Evolutionary conservation across 129 eudicot genomes (phyloP).

Genomic region (Escallonia rubra): DNA sequence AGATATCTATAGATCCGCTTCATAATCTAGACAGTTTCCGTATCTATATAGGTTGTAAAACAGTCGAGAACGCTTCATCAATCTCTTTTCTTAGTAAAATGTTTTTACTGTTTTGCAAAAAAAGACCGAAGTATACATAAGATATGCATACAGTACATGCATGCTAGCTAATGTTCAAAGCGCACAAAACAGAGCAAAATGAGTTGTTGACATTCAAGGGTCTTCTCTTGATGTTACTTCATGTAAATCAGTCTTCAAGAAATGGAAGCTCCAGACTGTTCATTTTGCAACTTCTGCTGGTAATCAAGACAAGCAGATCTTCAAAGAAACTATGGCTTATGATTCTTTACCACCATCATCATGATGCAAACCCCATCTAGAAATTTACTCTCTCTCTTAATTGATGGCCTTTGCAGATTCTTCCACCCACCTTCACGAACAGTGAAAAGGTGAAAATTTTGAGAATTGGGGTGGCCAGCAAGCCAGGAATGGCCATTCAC

Average conservation of each 20-base stretch:
- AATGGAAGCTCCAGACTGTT: conserved; percentile 2
- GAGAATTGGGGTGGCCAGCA: no score
- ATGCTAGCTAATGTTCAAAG: background rate
- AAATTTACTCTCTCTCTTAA: background rate
- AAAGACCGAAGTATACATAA: no score
- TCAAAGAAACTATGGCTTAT: conserved; percentile 3
- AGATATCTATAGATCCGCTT: no score
- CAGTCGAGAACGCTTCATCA: no score
- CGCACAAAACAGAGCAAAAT: no score
- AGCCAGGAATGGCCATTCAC: no score
- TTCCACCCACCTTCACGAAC: conserved; percentile 18
- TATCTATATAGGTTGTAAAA: no score
- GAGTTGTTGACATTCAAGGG: conserved; percentile 7
- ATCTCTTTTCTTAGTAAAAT: no score
- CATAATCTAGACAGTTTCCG: no score
- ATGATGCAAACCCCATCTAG: background rate
- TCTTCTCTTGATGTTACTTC: conserved; percentile 6
- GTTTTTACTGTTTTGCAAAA: no score
- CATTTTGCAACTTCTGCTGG: conserved; percentile 10
- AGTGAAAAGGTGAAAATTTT: conserved; percentile 12
- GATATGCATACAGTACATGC: background rate
- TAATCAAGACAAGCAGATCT: background rate
- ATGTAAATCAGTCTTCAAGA: conserved; percentile 6
- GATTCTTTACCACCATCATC: background rate
- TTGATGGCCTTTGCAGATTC: background rate